Evolutionary conservation across 2,329 filamentous ascomycete species (phyloP).

Genomic region (Cryphonectria carpinicola): DNA sequence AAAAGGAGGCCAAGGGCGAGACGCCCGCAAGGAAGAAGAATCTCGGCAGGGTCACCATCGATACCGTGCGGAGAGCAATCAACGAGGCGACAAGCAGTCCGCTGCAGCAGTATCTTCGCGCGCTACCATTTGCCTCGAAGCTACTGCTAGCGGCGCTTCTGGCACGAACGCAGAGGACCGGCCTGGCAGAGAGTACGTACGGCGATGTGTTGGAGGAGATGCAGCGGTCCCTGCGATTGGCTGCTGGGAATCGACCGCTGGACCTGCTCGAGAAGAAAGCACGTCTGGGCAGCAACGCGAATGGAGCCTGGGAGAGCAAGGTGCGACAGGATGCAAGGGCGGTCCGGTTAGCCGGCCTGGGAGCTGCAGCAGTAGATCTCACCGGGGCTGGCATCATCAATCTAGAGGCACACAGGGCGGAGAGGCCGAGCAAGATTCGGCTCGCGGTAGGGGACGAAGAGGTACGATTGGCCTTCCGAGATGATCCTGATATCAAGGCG

Average conservation of each 20-base stretch:
- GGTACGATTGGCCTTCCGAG: constrained; percentile 82
- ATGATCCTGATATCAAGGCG: constrained; percentile 84
- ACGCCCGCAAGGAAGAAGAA: constrained; percentile 41
- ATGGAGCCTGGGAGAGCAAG: constrained; percentile 24
- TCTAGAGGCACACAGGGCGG: constrained; percentile 77
- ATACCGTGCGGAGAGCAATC: constrained; percentile 91
- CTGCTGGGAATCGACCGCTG: constrained; percentile 62
- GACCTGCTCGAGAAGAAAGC: constrained; percentile 54
- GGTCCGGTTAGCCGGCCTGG: constrained; percentile 38
- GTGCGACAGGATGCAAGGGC: constrained; percentile 21
- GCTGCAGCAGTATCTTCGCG: constrained; percentile 83
- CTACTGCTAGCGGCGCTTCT: constrained; percentile 84
- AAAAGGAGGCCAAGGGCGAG: constrained; percentile 34
- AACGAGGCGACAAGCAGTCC: constrained; percentile 93
- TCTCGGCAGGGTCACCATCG: constrained; percentile 77
- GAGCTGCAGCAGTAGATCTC: constrained; percentile 75
- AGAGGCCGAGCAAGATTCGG: constrained; percentile 84
- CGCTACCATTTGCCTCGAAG: constrained; percentile 80
- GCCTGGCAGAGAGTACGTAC: constrained; percentile 83
- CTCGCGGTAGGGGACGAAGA: constrained; percentile 90
- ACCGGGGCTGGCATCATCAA: constrained; percentile 87
- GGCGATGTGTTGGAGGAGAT: constrained; percentile 90
- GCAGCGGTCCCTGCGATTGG: constrained; percentile 67
- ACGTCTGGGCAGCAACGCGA: not conserved
- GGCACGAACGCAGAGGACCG: constrained; percentile 77